Conservation (phyloP, 257 asterid species). For the Scutellaria barbata region DNA sequence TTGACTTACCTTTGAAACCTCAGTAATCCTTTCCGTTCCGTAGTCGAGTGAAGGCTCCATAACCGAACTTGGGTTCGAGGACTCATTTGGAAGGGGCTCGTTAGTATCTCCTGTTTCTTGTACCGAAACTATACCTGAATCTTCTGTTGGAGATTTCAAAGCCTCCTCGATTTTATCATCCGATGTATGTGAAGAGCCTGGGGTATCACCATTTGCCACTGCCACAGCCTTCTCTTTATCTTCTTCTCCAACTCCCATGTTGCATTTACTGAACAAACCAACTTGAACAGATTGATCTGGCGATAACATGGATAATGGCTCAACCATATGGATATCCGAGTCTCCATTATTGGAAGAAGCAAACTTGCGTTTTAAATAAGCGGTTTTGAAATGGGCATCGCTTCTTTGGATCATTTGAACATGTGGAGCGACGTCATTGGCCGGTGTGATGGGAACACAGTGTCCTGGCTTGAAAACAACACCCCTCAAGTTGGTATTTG, state of each 20-base stretch:
- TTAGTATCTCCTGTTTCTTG: constrained; percentile 28
- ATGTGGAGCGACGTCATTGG: constrained; percentile 73
- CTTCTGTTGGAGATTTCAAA: constrained; percentile 39
- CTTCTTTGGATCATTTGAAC: constrained; percentile 63
- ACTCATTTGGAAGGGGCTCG: constrained; percentile 29
- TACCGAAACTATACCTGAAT: constrained; percentile 16
- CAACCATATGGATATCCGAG: constrained; percentile 50
- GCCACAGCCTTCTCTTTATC: constrained; percentile 37
- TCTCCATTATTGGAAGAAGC: constrained; percentile 42
- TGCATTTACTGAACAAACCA: constrained; percentile 28
- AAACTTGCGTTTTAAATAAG: constrained; percentile 46
- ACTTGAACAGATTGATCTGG: constrained; percentile 50
- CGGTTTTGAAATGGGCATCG: constrained; percentile 39
- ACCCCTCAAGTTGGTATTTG: constrained; percentile 60
- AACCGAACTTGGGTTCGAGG: constrained; percentile 15
- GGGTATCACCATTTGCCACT: constrained; percentile 23
- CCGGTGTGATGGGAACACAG: constrained; percentile 61
- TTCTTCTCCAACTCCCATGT: constrained; percentile 32
- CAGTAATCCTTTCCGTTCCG: constrained; percentile 69
- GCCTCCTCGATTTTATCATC: constrained; percentile 38
- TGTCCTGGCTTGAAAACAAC: constrained; percentile 80
- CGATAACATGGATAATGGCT: constrained; percentile 58
- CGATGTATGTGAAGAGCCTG: constrained; percentile 46
- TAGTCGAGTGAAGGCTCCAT: constrained; percentile 42
- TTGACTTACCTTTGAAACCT: constrained; percentile 64